Evolutionary conservation across 306 rosid species (phyloP).

Genomic region (Fagus sylvatica): DNA sequence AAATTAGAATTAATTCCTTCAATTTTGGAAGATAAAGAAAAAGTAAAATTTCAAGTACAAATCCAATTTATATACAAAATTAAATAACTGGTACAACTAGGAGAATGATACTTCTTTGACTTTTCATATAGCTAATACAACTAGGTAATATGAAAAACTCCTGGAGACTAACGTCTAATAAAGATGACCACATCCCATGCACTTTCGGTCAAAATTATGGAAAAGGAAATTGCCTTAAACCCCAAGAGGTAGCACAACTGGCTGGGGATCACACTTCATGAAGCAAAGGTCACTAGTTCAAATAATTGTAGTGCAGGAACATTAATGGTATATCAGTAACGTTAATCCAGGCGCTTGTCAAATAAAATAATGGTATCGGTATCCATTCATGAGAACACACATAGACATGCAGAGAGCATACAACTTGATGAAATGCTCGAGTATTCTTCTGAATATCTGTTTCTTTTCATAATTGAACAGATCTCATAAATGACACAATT

Average conservation of each 20-base stretch:
- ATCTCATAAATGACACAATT: background rate
- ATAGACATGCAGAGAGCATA: background rate
- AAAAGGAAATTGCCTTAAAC: background rate
- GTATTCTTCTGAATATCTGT: background rate
- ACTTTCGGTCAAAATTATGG: background rate
- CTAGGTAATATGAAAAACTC: conserved; percentile 7
- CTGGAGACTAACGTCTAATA: background rate
- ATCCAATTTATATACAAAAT: background rate
- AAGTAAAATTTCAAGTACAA: conserved; percentile 11
- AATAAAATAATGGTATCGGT: background rate
- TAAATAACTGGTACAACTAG: conserved; percentile 4
- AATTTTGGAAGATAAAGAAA: background rate
- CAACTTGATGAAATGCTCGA: background rate
- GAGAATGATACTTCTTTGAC: background rate
- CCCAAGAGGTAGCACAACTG: background rate
- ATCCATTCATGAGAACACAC: background rate
- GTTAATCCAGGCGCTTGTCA: background rate
- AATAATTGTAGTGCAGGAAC: no score
- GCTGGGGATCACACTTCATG: background rate
- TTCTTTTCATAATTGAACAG: no score
- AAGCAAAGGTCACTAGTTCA: background rate
- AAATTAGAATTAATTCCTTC: background rate
- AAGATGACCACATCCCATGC: background rate
- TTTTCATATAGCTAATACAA: background rate
- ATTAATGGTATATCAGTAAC: no score